Evolutionary conservation across 768 basidiomycete genomes (phyloP), one percentile per base, ranked within the genome.

Genomic region (Collybia sp.): DNA sequence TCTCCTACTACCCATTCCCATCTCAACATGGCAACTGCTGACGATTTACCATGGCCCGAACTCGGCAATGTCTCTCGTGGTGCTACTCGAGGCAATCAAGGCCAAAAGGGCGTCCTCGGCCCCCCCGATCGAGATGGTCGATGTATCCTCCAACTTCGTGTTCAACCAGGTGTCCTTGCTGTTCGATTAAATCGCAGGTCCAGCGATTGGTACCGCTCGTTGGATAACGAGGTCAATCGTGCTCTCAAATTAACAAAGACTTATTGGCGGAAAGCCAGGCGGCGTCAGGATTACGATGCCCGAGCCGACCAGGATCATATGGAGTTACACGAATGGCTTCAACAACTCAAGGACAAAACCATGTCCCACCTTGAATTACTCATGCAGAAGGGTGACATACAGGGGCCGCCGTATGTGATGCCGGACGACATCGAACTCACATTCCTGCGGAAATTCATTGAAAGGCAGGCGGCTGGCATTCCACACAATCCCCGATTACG

Each of bases 371-470:
- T 90, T 38, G 88, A 90, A 62, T 73, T 89, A 2, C 79, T 89
- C 54, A 89, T 90, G 84, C 88, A 89, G 60, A 88, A 89, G 58
- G 85, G 86, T 58, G 88, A 90, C 52, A 90, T 90, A 25, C 85
- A 82, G 58, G 87, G 88, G 13, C 88, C 88, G 2, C 86, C 88
- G 17, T 89, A 89, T 62, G 56, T 75, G 48, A 90, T 90, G 88
- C 75, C 85, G 9, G 88, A 89, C 56, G 80, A 86, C 53, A 62
- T 87, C 58, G 87, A 90, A 56, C 73, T 90, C 49, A 63, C 81
- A 0, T 90, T 89, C 66, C 76, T 90, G 38, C 80, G 85, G 51
- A 87, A 85, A 65, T 90, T 90, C 60, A 80, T 90, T 56, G 88
- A 89, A 58, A 75, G 88, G 45, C 87, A 90, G 58, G 75, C 80